Evolutionary conservation across 345 rosid species (phyloP), one percentile per base, ranked within the genome.

Genomic region (Sonneratia caseolaris): DNA sequence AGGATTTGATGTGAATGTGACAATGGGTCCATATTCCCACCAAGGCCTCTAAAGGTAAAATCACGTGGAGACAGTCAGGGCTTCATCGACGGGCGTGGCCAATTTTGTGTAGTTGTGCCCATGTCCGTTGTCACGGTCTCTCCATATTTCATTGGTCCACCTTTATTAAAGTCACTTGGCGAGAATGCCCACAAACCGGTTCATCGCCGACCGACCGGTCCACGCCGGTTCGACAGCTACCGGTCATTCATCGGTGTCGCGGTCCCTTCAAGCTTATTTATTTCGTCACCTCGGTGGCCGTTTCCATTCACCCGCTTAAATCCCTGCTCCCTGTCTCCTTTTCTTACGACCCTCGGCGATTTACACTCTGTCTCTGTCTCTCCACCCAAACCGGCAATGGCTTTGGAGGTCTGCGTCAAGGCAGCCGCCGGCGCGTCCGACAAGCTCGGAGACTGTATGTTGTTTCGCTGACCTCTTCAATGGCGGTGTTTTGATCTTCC

Each of bases 401-500:
- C 68, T 36, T 32, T 57, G 40, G 79, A 82, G 87, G 68, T 95
- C 71, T 87, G 91, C 70, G 99, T 87, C 69, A 92, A 92, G 81
- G 98, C 92, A 42, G 98, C 93, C 36, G 62, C 70, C 38, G 97
- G 94, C 43, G 93, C 88, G 10, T 91, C 93, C 48, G 84, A 87
- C 69, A 53, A 59, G 71, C 84, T 86, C 32, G 97, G 96, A 75
- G 98, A 94, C 80, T 94, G 96, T 94, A 84, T 5, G 75, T 18
- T 42, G 40, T 55, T 21, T n/a, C 40, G 15, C 35, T 70, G 5
- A 48, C 0, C 53, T 1, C 67, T 65, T 67, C 62, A 18, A 13
- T 19, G 61, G 35, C 43, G 8, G 27, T 32, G 15, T 13, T 13
- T 47, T 13, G 51, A 47, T 47, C 51, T 47, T 13, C 13, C 13